Evolutionary conservation across 2,329 filamentous ascomycete genomes (phyloP).

Genomic region (Neopestalotiopsis clavispora): DNA sequence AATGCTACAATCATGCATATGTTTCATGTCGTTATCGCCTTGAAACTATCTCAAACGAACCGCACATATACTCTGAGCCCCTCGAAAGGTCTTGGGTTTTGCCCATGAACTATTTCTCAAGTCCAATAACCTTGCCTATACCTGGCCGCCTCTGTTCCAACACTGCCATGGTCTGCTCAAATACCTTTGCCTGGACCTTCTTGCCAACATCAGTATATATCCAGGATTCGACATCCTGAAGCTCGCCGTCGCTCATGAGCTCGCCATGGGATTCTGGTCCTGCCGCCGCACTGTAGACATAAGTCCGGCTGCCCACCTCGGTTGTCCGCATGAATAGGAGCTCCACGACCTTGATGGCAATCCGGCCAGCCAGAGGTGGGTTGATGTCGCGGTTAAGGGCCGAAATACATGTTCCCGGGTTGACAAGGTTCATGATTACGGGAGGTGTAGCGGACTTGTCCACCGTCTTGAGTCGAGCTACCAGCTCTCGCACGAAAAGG

Average conservation of each 20-base stretch:
- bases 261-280: not conserved
- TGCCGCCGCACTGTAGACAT: conserved; percentile 31
- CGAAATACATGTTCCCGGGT: conserved; percentile 58
- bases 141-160: conserved; percentile 8
- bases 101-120: not conserved
- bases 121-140: not conserved
- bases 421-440: conserved; percentile 56
- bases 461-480: conserved; percentile 16
- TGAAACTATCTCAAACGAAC: no score
- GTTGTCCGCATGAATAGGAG: conserved; percentile 45
- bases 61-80: no score
- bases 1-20: no score
- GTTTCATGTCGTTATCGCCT: no score
- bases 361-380: conserved; percentile 13
- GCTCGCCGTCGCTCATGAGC: not conserved
- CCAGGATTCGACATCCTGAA: conserved; percentile 1
- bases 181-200: conserved; percentile 1
- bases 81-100: no score
- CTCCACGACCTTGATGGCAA: conserved; percentile 32
- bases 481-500: conserved; percentile 29
- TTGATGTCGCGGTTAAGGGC: conserved; percentile 44
- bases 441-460: conserved; percentile 19
- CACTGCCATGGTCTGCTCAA: conserved; percentile 7
- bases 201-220: conserved; percentile 1
- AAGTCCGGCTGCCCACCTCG: conserved; percentile 52